Conservation (phyloP, 805 yeast species). For the Barnettozyma wickerhamii region DNA sequence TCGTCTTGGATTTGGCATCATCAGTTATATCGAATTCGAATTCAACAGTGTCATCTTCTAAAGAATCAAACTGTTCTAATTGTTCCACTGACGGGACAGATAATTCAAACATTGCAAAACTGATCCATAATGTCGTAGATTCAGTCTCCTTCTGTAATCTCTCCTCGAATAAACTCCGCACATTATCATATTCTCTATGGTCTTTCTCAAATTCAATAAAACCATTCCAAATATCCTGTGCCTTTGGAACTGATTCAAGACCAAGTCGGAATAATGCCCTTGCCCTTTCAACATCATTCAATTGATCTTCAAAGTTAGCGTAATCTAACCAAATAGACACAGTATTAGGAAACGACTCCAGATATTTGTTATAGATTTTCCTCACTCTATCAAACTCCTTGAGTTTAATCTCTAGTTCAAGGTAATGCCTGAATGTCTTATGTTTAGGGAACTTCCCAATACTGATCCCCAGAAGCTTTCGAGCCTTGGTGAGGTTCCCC, state of each 20-base stretch:
- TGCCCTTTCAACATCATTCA: constrained; percentile 70
- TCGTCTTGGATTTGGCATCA: constrained; percentile 44
- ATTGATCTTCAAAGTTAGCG: constrained; percentile 59
- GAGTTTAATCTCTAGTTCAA: constrained; percentile 58
- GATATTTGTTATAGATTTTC: constrained; percentile 59
- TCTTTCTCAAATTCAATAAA: constrained; percentile 61
- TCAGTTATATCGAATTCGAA: constrained; percentile 48
- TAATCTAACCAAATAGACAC: constrained; percentile 55
- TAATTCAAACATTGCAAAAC: constrained; percentile 68
- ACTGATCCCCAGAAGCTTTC: constrained; percentile 68
- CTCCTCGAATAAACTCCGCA: constrained; percentile 46
- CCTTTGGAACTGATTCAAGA: constrained; percentile 23
- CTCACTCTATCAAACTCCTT: constrained; percentile 83
- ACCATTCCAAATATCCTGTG: constrained; percentile 27
- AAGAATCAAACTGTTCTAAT: constrained; percentile 30
- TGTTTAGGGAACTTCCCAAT: constrained; percentile 64
- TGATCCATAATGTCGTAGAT: constrained; percentile 49
- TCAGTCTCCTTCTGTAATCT: constrained; percentile 30
- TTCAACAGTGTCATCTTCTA: constrained; percentile 39
- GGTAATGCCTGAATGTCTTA: constrained; percentile 58
- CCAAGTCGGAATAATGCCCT: constrained; percentile 58
- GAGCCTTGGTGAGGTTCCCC: constrained; percentile 43
- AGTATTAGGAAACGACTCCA: constrained; percentile 43
- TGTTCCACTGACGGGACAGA: constrained; percentile 56
- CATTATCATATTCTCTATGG: constrained; percentile 50